A percentile compares a stretch with the other conserved stretches of the same genome.
Conservation (phyloP, 352 stramenopile species). For the Phytophthora colocasiae region DNA sequence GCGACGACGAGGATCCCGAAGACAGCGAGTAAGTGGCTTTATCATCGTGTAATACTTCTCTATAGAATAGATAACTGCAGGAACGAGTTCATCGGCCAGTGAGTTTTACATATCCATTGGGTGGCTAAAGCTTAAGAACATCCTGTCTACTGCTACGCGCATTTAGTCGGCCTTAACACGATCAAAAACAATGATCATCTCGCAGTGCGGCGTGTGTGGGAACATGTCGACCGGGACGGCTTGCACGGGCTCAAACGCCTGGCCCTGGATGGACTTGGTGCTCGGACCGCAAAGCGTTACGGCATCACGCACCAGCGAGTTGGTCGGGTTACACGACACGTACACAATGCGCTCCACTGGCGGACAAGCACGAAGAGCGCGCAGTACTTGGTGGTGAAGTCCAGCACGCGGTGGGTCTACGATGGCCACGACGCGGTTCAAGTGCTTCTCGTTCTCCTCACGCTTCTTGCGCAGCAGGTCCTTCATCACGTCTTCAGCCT, state of each 20-base stretch:
- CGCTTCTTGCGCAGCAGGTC: constrained; percentile 77
- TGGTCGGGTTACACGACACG: constrained; percentile 98
- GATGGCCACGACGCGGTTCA: constrained; percentile 93
- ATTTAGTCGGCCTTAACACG: constrained; percentile 53
- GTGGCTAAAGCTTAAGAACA: neutral
- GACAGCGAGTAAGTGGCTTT: constrained; percentile 17
- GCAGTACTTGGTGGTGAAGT: constrained; percentile 93
- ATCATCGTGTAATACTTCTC: constrained; percentile 4
- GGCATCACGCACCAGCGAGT: constrained; percentile 91
- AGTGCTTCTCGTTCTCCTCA: constrained; percentile 53
- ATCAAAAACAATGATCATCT: constrained; percentile 99
- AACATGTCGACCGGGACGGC: constrained; percentile 99
- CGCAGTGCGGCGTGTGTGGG: constrained; percentile 97
- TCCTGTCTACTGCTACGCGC: neutral
- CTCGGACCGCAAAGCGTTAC: constrained; percentile 93
- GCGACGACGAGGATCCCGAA: constrained; percentile 14
- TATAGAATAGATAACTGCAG: constrained; percentile 33
- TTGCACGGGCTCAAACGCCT: constrained; percentile 92
- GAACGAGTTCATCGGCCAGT: neutral
- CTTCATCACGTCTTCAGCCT: constrained; percentile 92
- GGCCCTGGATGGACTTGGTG: constrained; percentile 93
- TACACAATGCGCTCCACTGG: constrained; percentile 95
- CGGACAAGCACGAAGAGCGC: constrained; percentile 82
- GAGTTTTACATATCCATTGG: neutral
- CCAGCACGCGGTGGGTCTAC: constrained; percentile 97